Conservation (phyloP, 345 rosid genomes). For the Geranium brycei region DNA sequence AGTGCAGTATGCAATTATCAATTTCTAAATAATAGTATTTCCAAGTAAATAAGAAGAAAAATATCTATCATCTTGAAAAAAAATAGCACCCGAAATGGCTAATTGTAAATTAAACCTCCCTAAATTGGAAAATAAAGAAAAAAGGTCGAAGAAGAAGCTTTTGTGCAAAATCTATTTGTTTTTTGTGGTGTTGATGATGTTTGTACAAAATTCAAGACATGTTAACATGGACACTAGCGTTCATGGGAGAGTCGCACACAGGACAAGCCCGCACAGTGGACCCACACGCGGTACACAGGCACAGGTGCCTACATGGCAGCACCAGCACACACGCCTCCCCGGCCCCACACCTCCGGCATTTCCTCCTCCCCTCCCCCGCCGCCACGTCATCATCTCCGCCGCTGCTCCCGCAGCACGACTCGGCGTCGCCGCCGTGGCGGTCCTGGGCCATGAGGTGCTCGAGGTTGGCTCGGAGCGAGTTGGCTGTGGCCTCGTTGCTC, state of each 20-base stretch:
- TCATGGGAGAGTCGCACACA: slow-evolving; percentile 34
- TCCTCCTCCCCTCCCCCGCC: slow-evolving; percentile 9
- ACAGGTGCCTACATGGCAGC: slow-evolving; percentile 77
- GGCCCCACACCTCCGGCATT: slow-evolving; percentile 53
- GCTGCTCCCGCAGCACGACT: slow-evolving; percentile 62
- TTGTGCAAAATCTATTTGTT: too few relatives aligned
- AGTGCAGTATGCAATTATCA: too few relatives aligned
- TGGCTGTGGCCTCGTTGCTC: slow-evolving; percentile 56
- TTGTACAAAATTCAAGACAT: slow-evolving; percentile 20
- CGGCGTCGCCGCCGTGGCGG: slow-evolving; percentile 23
- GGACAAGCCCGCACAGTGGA: slow-evolving; percentile 37
- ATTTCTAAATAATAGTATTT: too few relatives aligned
- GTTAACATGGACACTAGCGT: slow-evolving; percentile 58
- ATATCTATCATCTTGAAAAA: too few relatives aligned
- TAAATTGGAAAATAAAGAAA: too few relatives aligned
- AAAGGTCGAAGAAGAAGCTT: too few relatives aligned
- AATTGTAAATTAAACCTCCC: too few relatives aligned
- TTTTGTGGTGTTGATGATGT: not conserved
- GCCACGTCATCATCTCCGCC: slow-evolving; percentile 10
- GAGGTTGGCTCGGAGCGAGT: slow-evolving; percentile 39
- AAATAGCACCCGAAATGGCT: too few relatives aligned
- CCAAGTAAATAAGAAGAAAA: too few relatives aligned
- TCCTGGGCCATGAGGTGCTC: slow-evolving; percentile 52
- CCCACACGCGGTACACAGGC: slow-evolving; percentile 64
- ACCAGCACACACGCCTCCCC: slow-evolving; percentile 59